A percentile compares a stretch with the other conserved stretches of the same genome.
Evolutionary conservation across 202 grass and related monocot species (phyloP).

Genomic region (Musa balbisiana): DNA sequence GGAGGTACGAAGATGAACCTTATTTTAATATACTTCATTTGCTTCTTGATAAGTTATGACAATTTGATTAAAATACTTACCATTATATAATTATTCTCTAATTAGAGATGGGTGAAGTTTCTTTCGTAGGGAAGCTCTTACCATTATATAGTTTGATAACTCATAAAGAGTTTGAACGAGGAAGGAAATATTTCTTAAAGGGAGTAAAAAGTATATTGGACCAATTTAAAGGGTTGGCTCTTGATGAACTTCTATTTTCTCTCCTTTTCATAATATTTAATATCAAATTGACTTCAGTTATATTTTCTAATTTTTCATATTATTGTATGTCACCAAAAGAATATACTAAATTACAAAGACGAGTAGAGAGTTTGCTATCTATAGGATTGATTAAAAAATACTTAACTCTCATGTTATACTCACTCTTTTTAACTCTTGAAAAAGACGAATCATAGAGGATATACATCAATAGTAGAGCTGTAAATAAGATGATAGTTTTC

Average conservation of each 20-base stretch:
- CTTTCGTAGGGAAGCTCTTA: neutral
- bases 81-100: slow-evolving; percentile 2
- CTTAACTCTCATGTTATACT: no score
- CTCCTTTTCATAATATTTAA: neutral
- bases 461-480: no score
- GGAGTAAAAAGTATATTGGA: neutral
- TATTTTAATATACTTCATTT: no score
- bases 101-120: neutral
- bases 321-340: neutral
- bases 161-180: no score
- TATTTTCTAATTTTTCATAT: neutral
- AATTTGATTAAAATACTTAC: neutral
- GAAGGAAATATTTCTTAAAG: no score
- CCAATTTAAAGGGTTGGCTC: neutral
- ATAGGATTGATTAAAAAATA: no score
- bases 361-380: neutral
- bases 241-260: neutral
- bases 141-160: no score
- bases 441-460: no score
- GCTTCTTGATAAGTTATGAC: no score
- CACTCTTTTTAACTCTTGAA: no score
- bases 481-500: no score
- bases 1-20: no score
- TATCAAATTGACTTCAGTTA: neutral
- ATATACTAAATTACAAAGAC: neutral